phyloP scores from a whole-genome alignment of 1,284 basidiomycete genomes.

The Chiua sp. region DNA sequence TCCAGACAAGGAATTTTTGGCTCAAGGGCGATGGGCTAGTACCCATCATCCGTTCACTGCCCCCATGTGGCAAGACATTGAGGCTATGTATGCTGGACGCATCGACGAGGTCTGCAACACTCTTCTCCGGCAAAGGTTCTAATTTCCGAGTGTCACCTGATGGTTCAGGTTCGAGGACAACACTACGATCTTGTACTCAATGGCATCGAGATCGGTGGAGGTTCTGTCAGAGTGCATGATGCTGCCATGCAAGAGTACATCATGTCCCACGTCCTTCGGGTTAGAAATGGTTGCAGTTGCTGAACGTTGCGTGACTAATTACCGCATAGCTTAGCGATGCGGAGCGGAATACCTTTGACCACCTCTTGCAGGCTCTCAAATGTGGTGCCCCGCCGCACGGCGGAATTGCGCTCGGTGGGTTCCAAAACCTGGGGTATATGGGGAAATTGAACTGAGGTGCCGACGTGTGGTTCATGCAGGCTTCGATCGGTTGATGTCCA shows the following conservation, averaged over 20 bases:
- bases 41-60: constrained; percentile 97
- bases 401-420: constrained; percentile 88
- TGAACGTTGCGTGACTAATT: constrained; percentile 6
- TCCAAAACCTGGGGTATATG: constrained; percentile 10
- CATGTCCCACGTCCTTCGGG: constrained; percentile 80
- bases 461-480: constrained; percentile 52
- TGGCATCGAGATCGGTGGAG: constrained; percentile 93
- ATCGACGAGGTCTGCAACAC: constrained; percentile 60
- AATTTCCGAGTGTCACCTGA: constrained; percentile 9
- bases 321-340: constrained; percentile 64
- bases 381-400: constrained; percentile 95
- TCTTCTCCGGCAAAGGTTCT: constrained; percentile 6
- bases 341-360: constrained; percentile 81
- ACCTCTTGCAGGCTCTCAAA: constrained; percentile 84
- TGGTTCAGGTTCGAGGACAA: constrained; percentile 81
- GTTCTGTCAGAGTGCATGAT: constrained; percentile 93
- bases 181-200: constrained; percentile 98
- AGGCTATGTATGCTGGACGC: constrained; percentile 71
- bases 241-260: constrained; percentile 85
- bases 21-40: constrained; percentile 87
- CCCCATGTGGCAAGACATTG: constrained; percentile 89
- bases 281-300: constrained; percentile 39
- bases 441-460: constrained; percentile 8
- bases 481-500: constrained; percentile 91
- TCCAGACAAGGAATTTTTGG: constrained; percentile 85